Percentiles rank a stretch among this genome's conserved stretches.
These are phyloP conservation scores for Choanephora cucurbitarum DNA, from an alignment of 371 early-diverging fungal species.

Conservation along the genomic window DNA sequence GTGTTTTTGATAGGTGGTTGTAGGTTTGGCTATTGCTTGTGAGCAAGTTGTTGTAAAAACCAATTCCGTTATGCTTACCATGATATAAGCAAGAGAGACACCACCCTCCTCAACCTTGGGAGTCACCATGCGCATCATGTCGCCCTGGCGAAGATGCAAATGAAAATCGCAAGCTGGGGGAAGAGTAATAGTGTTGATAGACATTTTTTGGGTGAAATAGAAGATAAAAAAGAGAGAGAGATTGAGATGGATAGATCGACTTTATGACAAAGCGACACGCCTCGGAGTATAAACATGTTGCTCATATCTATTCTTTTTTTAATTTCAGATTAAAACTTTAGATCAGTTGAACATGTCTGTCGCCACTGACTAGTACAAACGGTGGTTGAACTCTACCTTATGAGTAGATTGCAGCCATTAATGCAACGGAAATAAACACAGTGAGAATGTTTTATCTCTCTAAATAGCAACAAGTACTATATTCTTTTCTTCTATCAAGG, in stretches of 20 bases:
- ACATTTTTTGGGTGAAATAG: not conserved
- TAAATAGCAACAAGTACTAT: no score
- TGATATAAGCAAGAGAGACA: slow-evolving; percentile 88
- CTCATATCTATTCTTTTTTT: no score
- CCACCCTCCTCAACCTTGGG: slow-evolving; percentile 83
- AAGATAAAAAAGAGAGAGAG: slow-evolving; percentile 9
- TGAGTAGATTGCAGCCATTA: no score
- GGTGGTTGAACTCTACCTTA: no score
- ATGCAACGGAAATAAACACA: no score
- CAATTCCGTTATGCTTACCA: slow-evolving; percentile 61
- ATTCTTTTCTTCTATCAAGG: no score
- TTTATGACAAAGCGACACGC: no score
- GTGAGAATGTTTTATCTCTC: no score
- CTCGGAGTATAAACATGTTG: no score
- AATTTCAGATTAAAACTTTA: no score
- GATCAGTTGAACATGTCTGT: no score
- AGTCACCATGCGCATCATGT: slow-evolving; percentile 89
- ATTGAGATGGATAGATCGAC: not conserved
- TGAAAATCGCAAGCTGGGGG: slow-evolving; percentile 91
- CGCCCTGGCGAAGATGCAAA: slow-evolving; percentile 91
- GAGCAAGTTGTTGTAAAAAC: not conserved
- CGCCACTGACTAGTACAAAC: no score
- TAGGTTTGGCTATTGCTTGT: slow-evolving; percentile 81
- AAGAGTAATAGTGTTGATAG: slow-evolving; percentile 40
- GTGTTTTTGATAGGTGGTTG: slow-evolving; percentile 89